These are phyloP conservation scores for Solanum virginianum DNA, from an alignment of 257 asterid genomes.

Conservation along the genomic window DNA sequence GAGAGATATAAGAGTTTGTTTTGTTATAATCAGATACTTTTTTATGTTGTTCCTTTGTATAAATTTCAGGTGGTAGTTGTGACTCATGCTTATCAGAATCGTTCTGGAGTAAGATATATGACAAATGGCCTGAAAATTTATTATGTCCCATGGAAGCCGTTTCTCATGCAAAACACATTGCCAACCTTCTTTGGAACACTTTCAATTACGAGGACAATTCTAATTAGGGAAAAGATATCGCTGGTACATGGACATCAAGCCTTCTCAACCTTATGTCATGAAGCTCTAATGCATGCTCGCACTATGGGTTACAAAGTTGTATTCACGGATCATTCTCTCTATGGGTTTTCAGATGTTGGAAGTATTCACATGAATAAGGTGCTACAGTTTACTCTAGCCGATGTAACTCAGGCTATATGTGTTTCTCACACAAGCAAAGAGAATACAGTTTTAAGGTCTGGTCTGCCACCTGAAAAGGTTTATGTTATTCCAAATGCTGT, in stretches of 20 bases:
- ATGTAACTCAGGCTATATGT: constrained; percentile 90
- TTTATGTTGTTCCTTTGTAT: neutral
- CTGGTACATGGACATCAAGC: constrained; percentile 96
- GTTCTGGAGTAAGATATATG: constrained; percentile 95
- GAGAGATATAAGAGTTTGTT: neutral
- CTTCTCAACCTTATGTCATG: constrained; percentile 91
- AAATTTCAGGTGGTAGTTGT: constrained; percentile 65
- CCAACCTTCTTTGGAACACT: constrained; percentile 90
- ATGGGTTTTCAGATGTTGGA: constrained; percentile 93
- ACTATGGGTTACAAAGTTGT: constrained; percentile 95
- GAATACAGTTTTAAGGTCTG: constrained; percentile 85
- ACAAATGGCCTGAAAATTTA: constrained; percentile 86
- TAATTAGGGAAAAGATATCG: constrained; percentile 75
- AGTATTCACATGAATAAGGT: constrained; percentile 99
- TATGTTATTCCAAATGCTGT: constrained; percentile 94
- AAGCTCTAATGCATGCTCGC: constrained; percentile 95
- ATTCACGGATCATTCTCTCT: constrained; percentile 95
- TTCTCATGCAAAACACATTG: constrained; percentile 80
- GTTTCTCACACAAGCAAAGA: constrained; percentile 97
- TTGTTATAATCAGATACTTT: neutral
- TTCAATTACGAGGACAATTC: constrained; percentile 70
- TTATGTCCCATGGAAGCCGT: constrained; percentile 89
- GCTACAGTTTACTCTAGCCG: constrained; percentile 86
- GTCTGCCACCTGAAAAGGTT: constrained; percentile 91
- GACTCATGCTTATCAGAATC: constrained; percentile 87